These are phyloP conservation scores for Capronia americana DNA, from an alignment of 2,329 filamentous ascomycete species.

Conservation along the genomic window DNA sequence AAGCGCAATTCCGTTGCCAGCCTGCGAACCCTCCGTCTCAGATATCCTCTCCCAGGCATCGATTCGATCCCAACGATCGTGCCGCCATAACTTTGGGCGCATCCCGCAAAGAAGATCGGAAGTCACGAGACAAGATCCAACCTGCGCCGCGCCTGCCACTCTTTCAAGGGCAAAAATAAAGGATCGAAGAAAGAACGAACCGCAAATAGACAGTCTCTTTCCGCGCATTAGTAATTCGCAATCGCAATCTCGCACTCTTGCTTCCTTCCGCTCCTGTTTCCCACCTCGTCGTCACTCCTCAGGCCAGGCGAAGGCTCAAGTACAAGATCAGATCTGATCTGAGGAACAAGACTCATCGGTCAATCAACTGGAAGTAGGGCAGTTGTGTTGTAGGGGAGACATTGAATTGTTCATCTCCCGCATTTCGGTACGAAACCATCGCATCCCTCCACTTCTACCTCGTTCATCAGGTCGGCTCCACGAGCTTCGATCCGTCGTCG, in stretches of 20 bases:
- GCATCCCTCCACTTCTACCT: conserved; percentile 27
- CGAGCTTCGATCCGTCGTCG: conserved; percentile 24
- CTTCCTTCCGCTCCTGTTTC: conserved; percentile 30
- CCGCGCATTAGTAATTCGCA: conserved; percentile 38
- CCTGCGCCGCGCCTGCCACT: conserved; percentile 27
- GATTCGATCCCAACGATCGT: conserved; percentile 30
- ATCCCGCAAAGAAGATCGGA: conserved; percentile 22
- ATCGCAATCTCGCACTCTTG: conserved; percentile 29
- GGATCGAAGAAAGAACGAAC: conserved; percentile 26
- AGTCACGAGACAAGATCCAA: conserved; percentile 22
- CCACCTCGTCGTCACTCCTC: conserved; percentile 27
- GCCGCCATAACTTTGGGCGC: conserved; percentile 27
- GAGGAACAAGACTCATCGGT: conserved; percentile 23
- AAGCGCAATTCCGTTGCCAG: conserved; percentile 28
- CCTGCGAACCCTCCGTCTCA: conserved; percentile 22
- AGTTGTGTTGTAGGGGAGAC: conserved; percentile 74
- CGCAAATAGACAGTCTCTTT: conserved; percentile 37
- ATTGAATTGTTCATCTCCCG: conserved; percentile 98
- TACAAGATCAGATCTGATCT: conserved; percentile 16
- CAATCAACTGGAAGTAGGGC: conserved; percentile 31
- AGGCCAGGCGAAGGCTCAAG: conserved; percentile 11
- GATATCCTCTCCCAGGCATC: conserved; percentile 16
- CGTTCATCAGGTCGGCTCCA: conserved; percentile 22
- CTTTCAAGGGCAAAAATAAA: conserved; percentile 29
- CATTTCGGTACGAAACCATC: conserved; percentile 59